These are phyloP conservation scores for Aspergillus quadrilineatus DNA, from an alignment of 2,329 filamentous ascomycete species.

Conservation along the genomic window DNA sequence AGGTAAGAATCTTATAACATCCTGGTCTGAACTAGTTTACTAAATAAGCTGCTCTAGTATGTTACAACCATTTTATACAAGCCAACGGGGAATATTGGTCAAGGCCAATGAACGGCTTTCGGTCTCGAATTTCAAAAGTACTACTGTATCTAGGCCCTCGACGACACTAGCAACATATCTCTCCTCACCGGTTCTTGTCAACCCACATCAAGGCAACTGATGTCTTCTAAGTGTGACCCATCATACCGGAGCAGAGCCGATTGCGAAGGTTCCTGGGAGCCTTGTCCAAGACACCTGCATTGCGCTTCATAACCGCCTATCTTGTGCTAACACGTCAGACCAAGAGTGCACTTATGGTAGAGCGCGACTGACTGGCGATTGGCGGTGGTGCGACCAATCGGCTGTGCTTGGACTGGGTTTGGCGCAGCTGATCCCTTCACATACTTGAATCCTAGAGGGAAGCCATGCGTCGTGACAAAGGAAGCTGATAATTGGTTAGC, in stretches of 20 bases:
- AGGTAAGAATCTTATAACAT: constrained; percentile 46
- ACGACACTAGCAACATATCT: background rate
- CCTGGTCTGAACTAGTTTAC: background rate
- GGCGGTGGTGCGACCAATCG: background rate
- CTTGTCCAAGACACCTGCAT: background rate
- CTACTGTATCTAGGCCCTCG: background rate
- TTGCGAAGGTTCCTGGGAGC: background rate
- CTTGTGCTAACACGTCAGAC: background rate
- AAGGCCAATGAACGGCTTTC: constrained; percentile 24
- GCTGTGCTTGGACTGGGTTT: background rate
- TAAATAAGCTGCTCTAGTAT: constrained; percentile 61
- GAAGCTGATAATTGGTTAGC: background rate
- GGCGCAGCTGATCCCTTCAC: background rate
- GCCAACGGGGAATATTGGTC: constrained; percentile 58
- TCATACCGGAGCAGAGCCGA: background rate
- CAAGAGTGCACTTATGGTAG: background rate
- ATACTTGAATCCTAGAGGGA: background rate
- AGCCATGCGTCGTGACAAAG: background rate
- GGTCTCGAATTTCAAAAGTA: background rate
- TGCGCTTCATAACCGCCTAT: background rate
- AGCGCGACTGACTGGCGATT: background rate
- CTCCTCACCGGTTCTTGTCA: background rate
- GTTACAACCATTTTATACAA: constrained; percentile 98
- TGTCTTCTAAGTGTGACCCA: background rate
- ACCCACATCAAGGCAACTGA: background rate